Conservation (phyloP, 1,139 yeast species). For the Candida labiduridarum region DNA sequence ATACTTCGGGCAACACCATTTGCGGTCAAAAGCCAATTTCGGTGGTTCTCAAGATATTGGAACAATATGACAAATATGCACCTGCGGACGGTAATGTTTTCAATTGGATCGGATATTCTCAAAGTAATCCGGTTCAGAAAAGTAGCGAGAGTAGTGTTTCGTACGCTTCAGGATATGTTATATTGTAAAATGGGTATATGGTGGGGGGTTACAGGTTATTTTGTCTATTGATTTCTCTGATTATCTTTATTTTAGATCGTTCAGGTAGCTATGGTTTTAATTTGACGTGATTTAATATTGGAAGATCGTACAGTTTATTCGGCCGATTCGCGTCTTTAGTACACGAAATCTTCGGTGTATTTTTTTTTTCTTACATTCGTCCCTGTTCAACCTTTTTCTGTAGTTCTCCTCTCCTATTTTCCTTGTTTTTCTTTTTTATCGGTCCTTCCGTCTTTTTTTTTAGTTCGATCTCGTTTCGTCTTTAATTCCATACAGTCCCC, state of each 20-base stretch:
- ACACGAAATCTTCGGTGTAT: neutral
- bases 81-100: slow-evolving; percentile 27
- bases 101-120: slow-evolving; percentile 81
- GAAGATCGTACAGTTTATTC: neutral
- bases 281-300: neutral
- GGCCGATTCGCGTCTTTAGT: slow-evolving; percentile 1
- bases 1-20: slow-evolving; percentile 78
- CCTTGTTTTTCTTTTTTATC: neutral
- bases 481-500: neutral
- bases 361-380: neutral
- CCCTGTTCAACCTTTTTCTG: neutral
- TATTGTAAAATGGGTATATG: slow-evolving; percentile 5
- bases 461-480: neutral
- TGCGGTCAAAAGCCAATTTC: slow-evolving; percentile 90
- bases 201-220: neutral
- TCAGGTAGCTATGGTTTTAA: neutral
- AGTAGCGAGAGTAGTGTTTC: slow-evolving; percentile 78
- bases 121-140: slow-evolving; percentile 60
- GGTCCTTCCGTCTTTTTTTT: slow-evolving; percentile 1
- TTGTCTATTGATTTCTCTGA: neutral
- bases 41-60: slow-evolving; percentile 58
- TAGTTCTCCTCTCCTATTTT: neutral
- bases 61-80: slow-evolving; percentile 20
- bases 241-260: neutral
- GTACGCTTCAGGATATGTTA: slow-evolving; percentile 80